Percentiles rank a stretch among this genome's conserved stretches.
Evolutionary conservation across 176 grass and related monocot genomes (phyloP).

Genomic region (Oryza meyeriana): DNA sequence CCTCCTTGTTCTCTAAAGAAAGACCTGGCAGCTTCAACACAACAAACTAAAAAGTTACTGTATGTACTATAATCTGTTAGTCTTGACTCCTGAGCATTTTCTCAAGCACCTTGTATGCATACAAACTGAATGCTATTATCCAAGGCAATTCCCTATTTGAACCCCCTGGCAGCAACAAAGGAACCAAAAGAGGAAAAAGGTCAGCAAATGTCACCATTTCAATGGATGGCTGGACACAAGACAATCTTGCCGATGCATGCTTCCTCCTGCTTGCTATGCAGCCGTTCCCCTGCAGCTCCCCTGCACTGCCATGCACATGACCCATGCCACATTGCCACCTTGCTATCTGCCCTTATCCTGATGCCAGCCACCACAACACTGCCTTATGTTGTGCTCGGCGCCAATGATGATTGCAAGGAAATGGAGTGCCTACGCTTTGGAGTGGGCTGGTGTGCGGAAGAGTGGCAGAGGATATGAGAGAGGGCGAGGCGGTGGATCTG

Average conservation of each 20-base stretch:
- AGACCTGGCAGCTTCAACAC: neutral
- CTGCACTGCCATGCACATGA: neutral
- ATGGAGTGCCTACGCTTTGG: too few relatives aligned
- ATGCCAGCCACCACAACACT: too few relatives aligned
- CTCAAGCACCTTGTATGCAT: neutral
- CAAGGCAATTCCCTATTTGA: neutral
- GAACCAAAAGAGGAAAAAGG: neutral
- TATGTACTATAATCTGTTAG: neutral
- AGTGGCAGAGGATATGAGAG: neutral
- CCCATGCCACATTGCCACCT: neutral
- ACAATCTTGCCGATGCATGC: neutral
- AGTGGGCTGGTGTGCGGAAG: neutral
- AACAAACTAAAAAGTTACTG: neutral
- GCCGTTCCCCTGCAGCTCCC: neutral
- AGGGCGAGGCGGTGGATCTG: neutral
- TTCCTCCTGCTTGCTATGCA: neutral
- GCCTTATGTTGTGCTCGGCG: neutral
- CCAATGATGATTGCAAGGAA: neutral
- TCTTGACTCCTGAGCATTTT: neutral
- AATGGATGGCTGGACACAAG: neutral
- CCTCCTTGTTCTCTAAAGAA: neutral
- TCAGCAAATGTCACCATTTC: neutral
- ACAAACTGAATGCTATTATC: neutral
- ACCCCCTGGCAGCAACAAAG: neutral
- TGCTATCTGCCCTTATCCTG: too few relatives aligned